Evolutionary conservation across 345 rosid genomes (phyloP).

Genomic region (Arabidopsis suecica): DNA sequence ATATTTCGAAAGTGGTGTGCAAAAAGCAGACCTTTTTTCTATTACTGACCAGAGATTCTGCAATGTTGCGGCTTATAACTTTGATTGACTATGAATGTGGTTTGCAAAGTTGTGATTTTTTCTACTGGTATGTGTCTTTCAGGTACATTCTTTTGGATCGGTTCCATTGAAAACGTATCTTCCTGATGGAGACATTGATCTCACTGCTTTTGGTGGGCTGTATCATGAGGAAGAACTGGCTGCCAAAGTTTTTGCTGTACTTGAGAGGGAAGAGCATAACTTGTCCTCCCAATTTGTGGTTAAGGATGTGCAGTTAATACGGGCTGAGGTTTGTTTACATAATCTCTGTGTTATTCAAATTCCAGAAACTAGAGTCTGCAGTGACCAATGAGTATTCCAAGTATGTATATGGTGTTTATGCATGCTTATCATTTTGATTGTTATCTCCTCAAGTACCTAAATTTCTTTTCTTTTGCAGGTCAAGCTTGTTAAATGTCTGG

Average conservation of each 20-base stretch:
- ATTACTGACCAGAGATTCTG: background rate
- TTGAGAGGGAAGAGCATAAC: constrained; percentile 73
- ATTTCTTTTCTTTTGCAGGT: constrained; percentile 59
- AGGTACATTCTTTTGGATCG: constrained; percentile 93
- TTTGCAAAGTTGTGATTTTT: constrained; percentile 20
- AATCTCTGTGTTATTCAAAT: constrained; percentile 9
- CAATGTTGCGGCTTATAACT: constrained; percentile 8
- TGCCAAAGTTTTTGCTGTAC: constrained; percentile 59
- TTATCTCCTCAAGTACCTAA: constrained; percentile 17
- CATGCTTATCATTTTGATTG: constrained; percentile 6
- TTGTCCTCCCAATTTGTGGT: constrained; percentile 61
- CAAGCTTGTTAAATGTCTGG: constrained; percentile 84
- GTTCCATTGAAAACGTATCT: constrained; percentile 96
- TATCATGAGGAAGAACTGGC: constrained; percentile 69
- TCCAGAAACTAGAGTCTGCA: constrained; percentile 3
- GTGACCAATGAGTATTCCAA: background rate
- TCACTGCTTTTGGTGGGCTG: constrained; percentile 74
- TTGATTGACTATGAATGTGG: constrained; percentile 2
- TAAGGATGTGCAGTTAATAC: constrained; percentile 75
- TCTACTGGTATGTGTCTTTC: constrained; percentile 30
- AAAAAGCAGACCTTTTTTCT: constrained; percentile 2
- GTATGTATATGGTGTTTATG: constrained; percentile 28
- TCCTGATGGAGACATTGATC: constrained; percentile 96
- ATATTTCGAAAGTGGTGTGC: background rate
- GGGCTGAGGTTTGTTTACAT: constrained; percentile 68